Evolutionary conservation across 169 alveolate genomes (phyloP), one percentile per base, ranked within the genome.

Genomic region (Cystoisospora suis): DNA sequence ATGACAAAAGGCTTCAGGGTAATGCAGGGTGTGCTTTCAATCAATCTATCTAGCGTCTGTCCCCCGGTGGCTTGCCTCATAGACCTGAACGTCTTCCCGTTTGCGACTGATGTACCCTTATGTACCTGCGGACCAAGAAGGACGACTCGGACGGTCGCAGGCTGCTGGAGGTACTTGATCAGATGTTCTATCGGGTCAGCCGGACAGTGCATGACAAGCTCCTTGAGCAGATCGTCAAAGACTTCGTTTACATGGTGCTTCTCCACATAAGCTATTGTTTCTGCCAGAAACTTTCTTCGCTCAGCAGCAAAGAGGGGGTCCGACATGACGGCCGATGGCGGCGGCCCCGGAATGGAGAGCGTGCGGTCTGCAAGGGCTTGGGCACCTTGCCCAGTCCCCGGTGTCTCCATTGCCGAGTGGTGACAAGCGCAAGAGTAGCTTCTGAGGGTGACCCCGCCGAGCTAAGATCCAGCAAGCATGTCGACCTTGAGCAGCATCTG

Each of bases 261-360:
- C 15, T 72, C 83, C 83, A 72, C 56, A 72, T n/a, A 72, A 9
- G 59, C 83, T 29, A 56, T 72, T 38, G 83, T 72, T 38, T 72
- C 83, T 12, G 38, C 58, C 27, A 38, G 29, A 20, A 38, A 72
- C 4, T 7, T 3, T 17, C 44, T 32, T 38, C 83, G 4, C 34
- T 72, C 83, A 3, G 58, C 56, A 34, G 83, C 83, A 42, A 72
- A 72, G 3, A n/a, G 56, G n/a, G 83, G 17, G 36, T 7, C 83
- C 5, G 58, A 27, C 47, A 72, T 20, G 83, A 15, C 56, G 56
- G 9, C 15, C 1, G 83, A 32, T 15, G 56, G 58, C 83, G 32
- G 36, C 27, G 83, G 23, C 0, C 59, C 34, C 9, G 83, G 83
- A 17, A 56, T 3, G 32, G 56, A 29, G 15, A 36, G 36, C 1